Conservation (phyloP, 495 filamentous ascomycete genomes). For the Neurospora intermedia region DNA sequence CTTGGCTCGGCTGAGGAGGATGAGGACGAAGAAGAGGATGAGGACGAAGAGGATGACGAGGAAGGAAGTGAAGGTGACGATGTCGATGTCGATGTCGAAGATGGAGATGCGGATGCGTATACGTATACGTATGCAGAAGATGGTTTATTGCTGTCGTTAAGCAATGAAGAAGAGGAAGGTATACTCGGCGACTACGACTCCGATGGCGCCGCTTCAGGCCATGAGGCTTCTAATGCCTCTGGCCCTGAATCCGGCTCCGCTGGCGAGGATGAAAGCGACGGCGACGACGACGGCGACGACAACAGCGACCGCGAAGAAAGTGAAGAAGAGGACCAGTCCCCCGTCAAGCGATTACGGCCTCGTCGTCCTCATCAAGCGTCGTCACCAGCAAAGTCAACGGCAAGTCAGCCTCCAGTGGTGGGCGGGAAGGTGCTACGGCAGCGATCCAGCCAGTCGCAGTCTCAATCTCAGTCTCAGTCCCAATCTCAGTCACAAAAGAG, state of each 20-base stretch:
- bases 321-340: background rate
- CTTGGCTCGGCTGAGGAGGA: no score
- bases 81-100: conserved; percentile 5
- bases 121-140: background rate
- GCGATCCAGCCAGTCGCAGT: background rate
- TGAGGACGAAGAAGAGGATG: background rate
- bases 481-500: background rate
- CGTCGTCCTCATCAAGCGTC: background rate
- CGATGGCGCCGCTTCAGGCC: background rate
- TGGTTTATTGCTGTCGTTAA: no score
- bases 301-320: background rate
- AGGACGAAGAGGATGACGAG: background rate
- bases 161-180: background rate
- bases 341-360: background rate
- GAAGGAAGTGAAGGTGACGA: conserved; percentile 2
- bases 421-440: background rate
- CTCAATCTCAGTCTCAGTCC: background rate
- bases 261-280: background rate
- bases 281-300: background rate
- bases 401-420: background rate
- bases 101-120: background rate
- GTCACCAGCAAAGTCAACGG: background rate
- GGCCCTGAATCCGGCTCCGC: background rate
- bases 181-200: background rate
- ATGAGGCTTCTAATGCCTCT: no score